Base-by-base conservation (phyloP, 1,284 basidiomycete species). In the Papiliotrema fonsecae region DNA sequence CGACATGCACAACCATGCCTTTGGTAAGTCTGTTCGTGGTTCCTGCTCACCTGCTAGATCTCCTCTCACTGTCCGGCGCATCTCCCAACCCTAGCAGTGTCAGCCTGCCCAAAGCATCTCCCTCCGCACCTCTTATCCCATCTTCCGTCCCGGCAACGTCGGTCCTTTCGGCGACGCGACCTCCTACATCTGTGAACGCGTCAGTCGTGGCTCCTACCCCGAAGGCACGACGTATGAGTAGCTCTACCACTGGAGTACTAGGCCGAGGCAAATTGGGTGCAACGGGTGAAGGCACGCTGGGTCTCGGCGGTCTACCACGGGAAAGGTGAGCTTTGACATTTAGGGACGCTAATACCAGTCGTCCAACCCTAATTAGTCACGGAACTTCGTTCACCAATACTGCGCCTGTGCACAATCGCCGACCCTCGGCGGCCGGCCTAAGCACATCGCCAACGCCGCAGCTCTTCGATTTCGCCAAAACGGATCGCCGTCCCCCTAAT, bases 1-100 rank as follows among this genome's bases (percentile, higher is more conserved):
- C 22, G 69, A 71, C 34, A 64, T 69, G 64, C 69, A 72, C 56
- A 60, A 67, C 13, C 69, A 72, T 38, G 69, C 69, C 28, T 64
- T 70, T 52, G 69, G 69, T 72, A 43, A 52, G 67, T 63, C 36
- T 19, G 25, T 7, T 6, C 4, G 24, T 28, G 19, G 10, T 35
- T 42, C n/a, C 22, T 7, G 9, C 13, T 39, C 34, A 18, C 45
- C n/a, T 42, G 2, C 21, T 47, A 71, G 67, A 71, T 52, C 61
- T 69, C 14, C 54, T 70, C 13, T 68, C 65, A 4, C 54, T 69
- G 18, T 60, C 62, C 10, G 52, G 51, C 11, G 52, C 43, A 19
- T 47, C 49, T 26, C 51, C 50, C 43, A 41, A 35, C 14, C 42
- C 36, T 26, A 34, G 22, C 24, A 31, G 31, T n/a, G 27, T 38